phyloP scores from a whole-genome alignment of 768 basidiomycete genomes.

The Suillus subalutaceus region DNA sequence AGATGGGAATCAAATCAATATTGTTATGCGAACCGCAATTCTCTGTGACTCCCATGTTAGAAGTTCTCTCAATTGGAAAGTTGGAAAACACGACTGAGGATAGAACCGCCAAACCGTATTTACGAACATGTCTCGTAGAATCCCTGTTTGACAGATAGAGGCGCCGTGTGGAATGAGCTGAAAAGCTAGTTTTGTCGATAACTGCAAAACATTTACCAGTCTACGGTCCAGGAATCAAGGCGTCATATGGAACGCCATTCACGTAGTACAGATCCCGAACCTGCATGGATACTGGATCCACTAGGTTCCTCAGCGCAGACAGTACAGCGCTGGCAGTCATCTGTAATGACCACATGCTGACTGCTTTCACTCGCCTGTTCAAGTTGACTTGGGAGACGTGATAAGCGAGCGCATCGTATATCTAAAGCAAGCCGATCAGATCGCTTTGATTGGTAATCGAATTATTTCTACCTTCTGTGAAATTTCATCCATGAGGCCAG shows the following conservation, averaged over 20 bases:
- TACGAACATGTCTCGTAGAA: neutral
- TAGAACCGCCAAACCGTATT: neutral
- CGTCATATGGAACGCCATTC: constrained; percentile 36
- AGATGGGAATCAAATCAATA: neutral
- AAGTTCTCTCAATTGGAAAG: neutral
- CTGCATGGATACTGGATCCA: constrained; percentile 61
- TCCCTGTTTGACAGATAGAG: neutral
- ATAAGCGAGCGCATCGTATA: constrained; percentile 90
- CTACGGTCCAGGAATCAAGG: constrained; percentile 25
- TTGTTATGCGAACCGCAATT: neutral
- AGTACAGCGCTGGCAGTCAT: constrained; percentile 90
- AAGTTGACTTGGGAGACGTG: constrained; percentile 92
- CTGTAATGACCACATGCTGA: constrained; percentile 94
- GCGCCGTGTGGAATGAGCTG: neutral
- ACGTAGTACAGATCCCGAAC: constrained; percentile 32
- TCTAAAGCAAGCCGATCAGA: constrained; percentile 40
- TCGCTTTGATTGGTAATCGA: neutral
- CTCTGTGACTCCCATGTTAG: neutral
- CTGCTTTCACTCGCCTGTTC: constrained; percentile 86
- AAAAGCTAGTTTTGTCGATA: neutral
- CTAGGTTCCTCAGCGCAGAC: constrained; percentile 70
- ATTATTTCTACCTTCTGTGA: constrained; percentile 62
- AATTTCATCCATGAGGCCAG: constrained; percentile 90
- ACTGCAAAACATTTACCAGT: neutral
- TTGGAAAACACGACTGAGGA: neutral